These are phyloP conservation scores for Ceratocystiopsis sp. DNA, from an alignment of 2,329 filamentous ascomycete genomes.

Conservation along the genomic window DNA sequence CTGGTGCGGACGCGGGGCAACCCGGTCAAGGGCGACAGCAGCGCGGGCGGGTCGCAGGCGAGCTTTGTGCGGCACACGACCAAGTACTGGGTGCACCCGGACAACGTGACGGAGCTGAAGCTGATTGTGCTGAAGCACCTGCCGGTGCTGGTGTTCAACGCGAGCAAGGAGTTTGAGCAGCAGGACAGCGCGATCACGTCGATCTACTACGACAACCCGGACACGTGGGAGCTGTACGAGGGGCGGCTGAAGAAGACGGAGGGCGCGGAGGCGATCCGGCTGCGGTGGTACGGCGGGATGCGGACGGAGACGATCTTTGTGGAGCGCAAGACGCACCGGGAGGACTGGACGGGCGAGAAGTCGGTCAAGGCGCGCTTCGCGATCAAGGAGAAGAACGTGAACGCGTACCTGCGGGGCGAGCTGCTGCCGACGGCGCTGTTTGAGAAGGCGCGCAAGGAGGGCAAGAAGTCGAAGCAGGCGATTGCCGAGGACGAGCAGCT, in stretches of 20 bases:
- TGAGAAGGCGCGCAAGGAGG: conserved; percentile 88
- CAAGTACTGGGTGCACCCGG: conserved; percentile 98
- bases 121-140: conserved; percentile 95
- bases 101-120: conserved; percentile 96
- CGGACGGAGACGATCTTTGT: conserved; percentile 89
- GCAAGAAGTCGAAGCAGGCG: conserved; percentile 82
- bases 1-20: conserved; percentile 84
- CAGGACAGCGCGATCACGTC: conserved; percentile 92
- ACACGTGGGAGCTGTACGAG: conserved; percentile 86
- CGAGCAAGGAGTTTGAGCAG: conserved; percentile 86
- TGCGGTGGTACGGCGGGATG: conserved; percentile 97
- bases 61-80: conserved; percentile 96
- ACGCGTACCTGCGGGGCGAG: conserved; percentile 70
- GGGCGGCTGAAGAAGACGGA: conserved; percentile 95
- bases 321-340: conserved; percentile 92
- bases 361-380: conserved; percentile 95
- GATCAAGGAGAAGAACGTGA: conserved; percentile 94
- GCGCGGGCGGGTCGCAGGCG: conserved; percentile 80
- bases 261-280: conserved; percentile 86
- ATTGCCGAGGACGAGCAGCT: conserved; percentile 84
- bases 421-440: conserved; percentile 80
- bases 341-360: conserved; percentile 98
- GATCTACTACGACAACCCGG: conserved; percentile 93
- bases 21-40: conserved; percentile 77
- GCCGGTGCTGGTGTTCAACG: conserved; percentile 91